Evolutionary conservation across 2,329 filamentous ascomycete species (phyloP), one percentile per base, ranked within the genome.

Genomic region (Pseudogymnoascus pannorum): DNA sequence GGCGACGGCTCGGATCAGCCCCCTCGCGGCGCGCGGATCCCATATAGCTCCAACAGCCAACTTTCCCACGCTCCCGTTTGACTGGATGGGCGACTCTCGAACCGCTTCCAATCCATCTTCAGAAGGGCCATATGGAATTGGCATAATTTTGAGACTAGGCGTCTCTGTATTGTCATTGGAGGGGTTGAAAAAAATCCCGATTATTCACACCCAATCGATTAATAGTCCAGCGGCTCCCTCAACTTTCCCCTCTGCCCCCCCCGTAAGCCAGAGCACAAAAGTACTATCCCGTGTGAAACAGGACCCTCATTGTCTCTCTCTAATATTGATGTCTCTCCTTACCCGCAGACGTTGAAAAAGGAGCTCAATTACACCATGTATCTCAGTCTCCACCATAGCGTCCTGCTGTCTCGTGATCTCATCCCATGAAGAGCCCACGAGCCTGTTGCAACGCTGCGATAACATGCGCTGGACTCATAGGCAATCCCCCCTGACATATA

Each of bases 61-160:
- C n/a, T 18, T 12, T 20, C n/a, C 31, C 26, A 54, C 48, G 48
- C n/a, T 54, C 11, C 16, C n/a, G 48, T 54, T 54, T 54, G 48
- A 54, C 48, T 54, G 48, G 48, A 54, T 54, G 48, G 48, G 48
- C 26, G n/a, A 54, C 48, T 54, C 48, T 54, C 48, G 26, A 54
- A 8, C 48, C 26, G 26, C 48, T 11, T 51, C 24, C 16, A 31
- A 54, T 54, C 48, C 48, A 54, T 54, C 31, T 54, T 54, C 48
- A 54, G 16, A 54, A 12, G 26, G 24, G 4, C 26, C 26, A 33
- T 54, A 54, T 31, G n/a, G 48, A 26, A 31, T 33, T 18, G 48
- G 48, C 16, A 16, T 31, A 31, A 54, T 54, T 33, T 54, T 54
- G 48, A 33, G 48, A n/a, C 48, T 54, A 54, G 48, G 26, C 48